Evolutionary conservation across 306 rosid genomes (phyloP).

Genomic region (Medicago ruthenica): DNA sequence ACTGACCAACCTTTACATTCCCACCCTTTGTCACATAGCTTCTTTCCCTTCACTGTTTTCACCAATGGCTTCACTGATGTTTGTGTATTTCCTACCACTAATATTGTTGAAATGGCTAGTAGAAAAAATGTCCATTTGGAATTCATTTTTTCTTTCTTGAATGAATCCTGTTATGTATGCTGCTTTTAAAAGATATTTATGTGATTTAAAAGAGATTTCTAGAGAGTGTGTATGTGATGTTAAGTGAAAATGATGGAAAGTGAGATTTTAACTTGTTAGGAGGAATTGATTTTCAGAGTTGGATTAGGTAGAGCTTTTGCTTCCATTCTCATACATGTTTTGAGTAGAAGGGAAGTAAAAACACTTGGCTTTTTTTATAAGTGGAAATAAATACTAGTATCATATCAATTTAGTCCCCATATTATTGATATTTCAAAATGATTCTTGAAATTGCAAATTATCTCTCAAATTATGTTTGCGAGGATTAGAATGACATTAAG

Average conservation of each 20-base stretch:
- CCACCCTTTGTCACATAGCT: slow-evolving; percentile 83
- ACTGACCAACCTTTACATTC: slow-evolving; percentile 79
- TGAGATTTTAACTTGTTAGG: slow-evolving; percentile 63
- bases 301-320: slow-evolving; percentile 59
- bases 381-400: neutral
- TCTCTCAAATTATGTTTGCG: no score
- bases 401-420: no score
- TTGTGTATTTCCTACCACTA: slow-evolving; percentile 41
- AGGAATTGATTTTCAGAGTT: slow-evolving; percentile 55
- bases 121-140: slow-evolving; percentile 50
- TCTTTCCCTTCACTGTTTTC: slow-evolving; percentile 80
- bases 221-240: slow-evolving; percentile 41
- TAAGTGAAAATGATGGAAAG: slow-evolving; percentile 68
- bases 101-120: slow-evolving; percentile 41
- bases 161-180: neutral
- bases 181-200: neutral
- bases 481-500: no score
- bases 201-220: slow-evolving; percentile 20
- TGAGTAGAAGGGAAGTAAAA: slow-evolving; percentile 44
- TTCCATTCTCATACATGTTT: slow-evolving; percentile 57
- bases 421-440: no score
- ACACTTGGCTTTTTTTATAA: neutral
- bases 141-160: slow-evolving; percentile 35
- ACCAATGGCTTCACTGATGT: slow-evolving; percentile 55
- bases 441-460: no score